A percentile compares a stretch with the other conserved stretches of the same genome.
phyloP scores from a whole-genome alignment of 805 yeast species.

The Nakazawaea populi region DNA sequence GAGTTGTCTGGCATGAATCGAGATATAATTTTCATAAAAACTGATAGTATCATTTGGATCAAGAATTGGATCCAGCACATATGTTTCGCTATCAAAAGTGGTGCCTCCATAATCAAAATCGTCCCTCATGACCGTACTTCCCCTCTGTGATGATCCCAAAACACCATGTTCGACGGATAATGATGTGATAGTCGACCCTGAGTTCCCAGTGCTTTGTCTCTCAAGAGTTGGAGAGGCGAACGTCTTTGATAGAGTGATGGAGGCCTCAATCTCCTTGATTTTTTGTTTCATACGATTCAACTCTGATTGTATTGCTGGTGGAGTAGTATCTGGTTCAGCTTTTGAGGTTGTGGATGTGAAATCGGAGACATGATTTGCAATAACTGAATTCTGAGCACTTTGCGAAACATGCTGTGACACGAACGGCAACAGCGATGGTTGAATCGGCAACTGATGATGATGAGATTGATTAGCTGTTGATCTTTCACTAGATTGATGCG shows the following conservation, averaged over 20 bases:
- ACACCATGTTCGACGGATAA: not conserved
- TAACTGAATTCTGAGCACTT: too few relatives aligned
- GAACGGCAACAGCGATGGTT: not conserved
- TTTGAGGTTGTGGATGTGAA: not conserved
- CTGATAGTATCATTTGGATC: constrained; percentile 31
- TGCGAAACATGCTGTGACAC: not conserved
- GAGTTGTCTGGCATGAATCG: constrained; percentile 34
- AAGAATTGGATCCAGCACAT: constrained; percentile 8
- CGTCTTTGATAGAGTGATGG: constrained; percentile 30
- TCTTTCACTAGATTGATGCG: constrained; percentile 5
- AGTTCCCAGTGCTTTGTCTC: not conserved
- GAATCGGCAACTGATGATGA: not conserved
- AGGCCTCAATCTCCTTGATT: constrained; percentile 40
- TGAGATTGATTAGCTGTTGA: not conserved
- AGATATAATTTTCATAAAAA: constrained; percentile 35
- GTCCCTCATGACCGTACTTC: too few relatives aligned
- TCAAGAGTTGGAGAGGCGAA: constrained; percentile 7
- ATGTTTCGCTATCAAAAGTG: too few relatives aligned
- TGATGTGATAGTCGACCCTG: not conserved
- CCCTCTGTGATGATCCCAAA: too few relatives aligned
- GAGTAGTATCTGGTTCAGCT: not conserved
- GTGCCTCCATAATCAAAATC: too few relatives aligned
- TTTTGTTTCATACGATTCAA: constrained; percentile 33
- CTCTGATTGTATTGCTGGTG: constrained; percentile 14
- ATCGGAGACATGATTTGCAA: not conserved